Percentiles rank a stretch among this genome's conserved stretches.
These are phyloP conservation scores for Apiospora hydei DNA, from an alignment of 2,329 filamentous ascomycete genomes.

Conservation along the genomic window DNA sequence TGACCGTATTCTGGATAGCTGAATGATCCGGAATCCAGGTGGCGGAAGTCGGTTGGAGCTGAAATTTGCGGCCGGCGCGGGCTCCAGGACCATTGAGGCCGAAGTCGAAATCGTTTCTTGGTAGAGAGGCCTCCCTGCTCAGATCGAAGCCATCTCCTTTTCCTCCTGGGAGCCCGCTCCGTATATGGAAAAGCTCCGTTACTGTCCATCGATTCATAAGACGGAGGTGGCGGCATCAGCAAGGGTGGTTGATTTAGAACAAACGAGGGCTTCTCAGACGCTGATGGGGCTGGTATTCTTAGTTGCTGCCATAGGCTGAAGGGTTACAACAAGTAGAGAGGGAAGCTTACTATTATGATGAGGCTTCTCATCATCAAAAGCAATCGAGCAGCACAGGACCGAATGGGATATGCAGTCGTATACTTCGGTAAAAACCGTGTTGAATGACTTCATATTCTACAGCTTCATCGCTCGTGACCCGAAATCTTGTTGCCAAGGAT, in stretches of 20 bases:
- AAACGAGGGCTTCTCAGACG: constrained; percentile 43
- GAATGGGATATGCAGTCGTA: constrained; percentile 22
- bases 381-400: constrained; percentile 5
- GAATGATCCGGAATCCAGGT: constrained; percentile 54
- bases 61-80: constrained; percentile 65
- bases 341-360: not conserved
- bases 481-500: not conserved
- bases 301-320: not conserved
- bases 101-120: constrained; percentile 51
- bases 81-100: constrained; percentile 39
- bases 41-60: constrained; percentile 65
- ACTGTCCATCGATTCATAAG: constrained; percentile 35
- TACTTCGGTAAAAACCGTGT: constrained; percentile 11
- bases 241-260: constrained; percentile 47
- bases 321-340: not conserved
- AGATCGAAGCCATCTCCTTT: constrained; percentile 44
- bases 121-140: constrained; percentile 51
- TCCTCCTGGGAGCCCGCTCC: constrained; percentile 45
- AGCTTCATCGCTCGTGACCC: constrained; percentile 39
- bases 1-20: constrained; percentile 36
- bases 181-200: constrained; percentile 33
- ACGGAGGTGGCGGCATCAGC: constrained; percentile 41
- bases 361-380: constrained; percentile 9
- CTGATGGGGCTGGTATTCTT: constrained; percentile 30
- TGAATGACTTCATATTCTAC: constrained; percentile 23